Percentiles rank a stretch among this genome's conserved stretches.
These are phyloP conservation scores for Fagus sylvatica DNA, from an alignment of 306 rosid species.

Conservation along the genomic window DNA sequence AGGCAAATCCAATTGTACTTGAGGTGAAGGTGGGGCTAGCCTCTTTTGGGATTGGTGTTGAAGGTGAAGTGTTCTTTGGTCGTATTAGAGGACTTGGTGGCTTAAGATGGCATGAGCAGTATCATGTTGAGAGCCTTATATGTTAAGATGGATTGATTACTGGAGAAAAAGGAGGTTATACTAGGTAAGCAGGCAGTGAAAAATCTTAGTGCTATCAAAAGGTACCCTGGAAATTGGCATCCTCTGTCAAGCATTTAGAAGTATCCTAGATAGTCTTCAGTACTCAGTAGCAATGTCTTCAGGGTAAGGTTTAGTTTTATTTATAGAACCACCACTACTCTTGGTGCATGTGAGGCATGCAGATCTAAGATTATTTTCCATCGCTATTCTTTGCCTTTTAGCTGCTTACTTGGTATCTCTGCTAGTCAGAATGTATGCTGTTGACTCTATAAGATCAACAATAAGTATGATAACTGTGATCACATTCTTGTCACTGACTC, in stretches of 20 bases:
- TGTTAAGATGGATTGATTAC: neutral
- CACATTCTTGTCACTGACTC: neutral
- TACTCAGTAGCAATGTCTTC: neutral
- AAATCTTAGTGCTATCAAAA: neutral
- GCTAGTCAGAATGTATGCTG: neutral
- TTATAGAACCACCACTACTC: neutral
- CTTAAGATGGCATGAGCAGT: neutral
- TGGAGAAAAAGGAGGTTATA: neutral
- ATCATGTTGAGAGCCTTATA: neutral
- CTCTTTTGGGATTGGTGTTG: neutral
- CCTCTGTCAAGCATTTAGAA: neutral
- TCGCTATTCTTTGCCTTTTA: neutral
- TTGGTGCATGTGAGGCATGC: neutral
- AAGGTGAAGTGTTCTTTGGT: neutral
- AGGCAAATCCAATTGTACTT: neutral
- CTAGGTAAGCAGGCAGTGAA: neutral
- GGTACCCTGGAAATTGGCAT: neutral
- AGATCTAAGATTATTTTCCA: neutral
- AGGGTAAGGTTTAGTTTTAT: neutral
- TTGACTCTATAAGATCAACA: neutral
- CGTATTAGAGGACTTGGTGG: neutral
- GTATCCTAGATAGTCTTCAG: neutral
- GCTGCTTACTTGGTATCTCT: neutral
- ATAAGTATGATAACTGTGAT: neutral
- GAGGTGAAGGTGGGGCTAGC: neutral